Conservation (phyloP, 1,139 yeast genomes). For the Yamadazyma conglobata region DNA sequence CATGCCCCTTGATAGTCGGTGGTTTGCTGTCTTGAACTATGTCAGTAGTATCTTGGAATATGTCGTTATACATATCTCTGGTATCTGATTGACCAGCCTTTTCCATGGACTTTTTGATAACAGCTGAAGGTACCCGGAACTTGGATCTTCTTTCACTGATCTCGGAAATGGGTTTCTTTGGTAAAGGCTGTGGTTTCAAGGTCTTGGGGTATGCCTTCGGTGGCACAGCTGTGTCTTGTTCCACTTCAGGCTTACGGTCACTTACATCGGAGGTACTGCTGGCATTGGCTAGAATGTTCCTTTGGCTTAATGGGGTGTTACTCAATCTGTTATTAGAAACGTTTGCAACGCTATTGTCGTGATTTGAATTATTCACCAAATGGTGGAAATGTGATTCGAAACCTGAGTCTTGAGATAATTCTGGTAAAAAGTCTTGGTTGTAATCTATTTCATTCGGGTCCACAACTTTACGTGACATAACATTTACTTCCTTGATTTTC, state of each 20-base stretch:
- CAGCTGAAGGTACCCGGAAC: slow-evolving; percentile 45
- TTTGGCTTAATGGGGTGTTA: slow-evolving; percentile 27
- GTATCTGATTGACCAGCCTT: slow-evolving; percentile 13
- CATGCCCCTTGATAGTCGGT: slow-evolving; percentile 39
- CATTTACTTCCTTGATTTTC: slow-evolving; percentile 43
- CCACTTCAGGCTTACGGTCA: slow-evolving; percentile 1
- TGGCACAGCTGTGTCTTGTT: not conserved
- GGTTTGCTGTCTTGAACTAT: slow-evolving; percentile 8
- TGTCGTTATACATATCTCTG: slow-evolving; percentile 38
- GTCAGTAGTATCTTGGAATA: slow-evolving; percentile 33
- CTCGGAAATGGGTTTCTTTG: slow-evolving; percentile 10
- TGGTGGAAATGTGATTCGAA: slow-evolving; percentile 35
- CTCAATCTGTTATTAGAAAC: slow-evolving; percentile 22
- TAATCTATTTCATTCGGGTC: slow-evolving; percentile 38
- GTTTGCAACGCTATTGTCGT: slow-evolving; percentile 17
- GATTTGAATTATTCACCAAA: slow-evolving; percentile 11
- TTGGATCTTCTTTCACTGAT: slow-evolving; percentile 21
- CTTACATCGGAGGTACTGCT: slow-evolving; percentile 6
- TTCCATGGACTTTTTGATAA: slow-evolving; percentile 33
- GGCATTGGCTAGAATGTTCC: slow-evolving; percentile 23
- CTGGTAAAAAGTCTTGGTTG: slow-evolving; percentile 42
- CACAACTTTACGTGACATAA: slow-evolving; percentile 40
- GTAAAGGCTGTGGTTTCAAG: slow-evolving; percentile 9
- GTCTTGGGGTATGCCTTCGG: slow-evolving; percentile 7
- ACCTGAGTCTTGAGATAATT: slow-evolving; percentile 47